phyloP scores from a whole-genome alignment of 2,329 filamentous ascomycete genomes.

The Rutstroemia sp. region DNA sequence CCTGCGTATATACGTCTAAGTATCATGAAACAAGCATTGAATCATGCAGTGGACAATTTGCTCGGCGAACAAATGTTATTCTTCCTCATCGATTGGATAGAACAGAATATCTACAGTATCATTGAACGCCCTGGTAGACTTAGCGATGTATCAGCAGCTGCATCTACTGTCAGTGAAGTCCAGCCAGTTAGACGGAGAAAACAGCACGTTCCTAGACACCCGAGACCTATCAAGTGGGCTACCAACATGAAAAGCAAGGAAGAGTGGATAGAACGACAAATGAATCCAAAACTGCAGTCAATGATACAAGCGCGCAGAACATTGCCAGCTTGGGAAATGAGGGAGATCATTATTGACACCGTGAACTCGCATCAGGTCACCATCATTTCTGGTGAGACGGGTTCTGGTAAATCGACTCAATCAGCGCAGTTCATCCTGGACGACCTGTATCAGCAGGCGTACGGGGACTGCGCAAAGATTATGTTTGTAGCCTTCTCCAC shows the following conservation, averaged over 20 bases:
- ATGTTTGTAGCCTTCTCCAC: constrained; percentile 36
- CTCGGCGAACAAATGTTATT: constrained; percentile 87
- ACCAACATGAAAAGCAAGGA: constrained; percentile 52
- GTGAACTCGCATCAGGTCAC: constrained; percentile 78
- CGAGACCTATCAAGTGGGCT: constrained; percentile 57
- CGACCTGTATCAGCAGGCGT: constrained; percentile 68
- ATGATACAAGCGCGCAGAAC: constrained; percentile 68
- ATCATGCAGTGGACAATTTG: constrained; percentile 62
- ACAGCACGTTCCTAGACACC: constrained; percentile 36
- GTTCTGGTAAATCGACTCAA: constrained; percentile 94
- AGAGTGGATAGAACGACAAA: constrained; percentile 64
- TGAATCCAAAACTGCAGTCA: constrained; percentile 55
- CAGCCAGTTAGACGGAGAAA: constrained; percentile 20
- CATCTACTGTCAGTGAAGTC: constrained; percentile 54
- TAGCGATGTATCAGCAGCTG: constrained; percentile 74
- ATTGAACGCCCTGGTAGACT: constrained; percentile 79
- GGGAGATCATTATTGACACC: constrained; percentile 66
- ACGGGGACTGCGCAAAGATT: constrained; percentile 77
- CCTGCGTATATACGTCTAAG: constrained; percentile 93
- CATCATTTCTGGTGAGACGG: constrained; percentile 95
- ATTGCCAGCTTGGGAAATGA: constrained; percentile 82
- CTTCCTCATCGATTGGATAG: constrained; percentile 84
- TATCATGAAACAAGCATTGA: constrained; percentile 69
- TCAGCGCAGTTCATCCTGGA: constrained; percentile 94
- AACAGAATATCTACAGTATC: constrained; percentile 74